A percentile compares a stretch with the other conserved stretches of the same genome.
Conservation (phyloP, 192 early-diverging fungal genomes). For the Pilaira anomala region DNA sequence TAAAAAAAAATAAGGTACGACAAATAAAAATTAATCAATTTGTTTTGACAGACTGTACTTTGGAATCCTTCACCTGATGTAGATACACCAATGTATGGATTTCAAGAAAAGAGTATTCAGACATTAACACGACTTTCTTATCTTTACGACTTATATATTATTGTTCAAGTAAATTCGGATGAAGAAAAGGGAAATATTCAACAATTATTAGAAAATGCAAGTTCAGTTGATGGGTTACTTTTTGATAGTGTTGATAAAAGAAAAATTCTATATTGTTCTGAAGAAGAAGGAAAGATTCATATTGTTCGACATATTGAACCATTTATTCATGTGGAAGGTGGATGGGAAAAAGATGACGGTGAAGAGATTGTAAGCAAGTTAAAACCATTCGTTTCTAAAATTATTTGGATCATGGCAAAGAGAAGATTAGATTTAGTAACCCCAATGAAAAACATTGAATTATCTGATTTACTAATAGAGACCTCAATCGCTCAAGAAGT, state of each 20-base stretch:
- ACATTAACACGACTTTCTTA: constrained; percentile 52
- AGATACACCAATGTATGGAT: constrained; percentile 65
- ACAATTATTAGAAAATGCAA: constrained; percentile 40
- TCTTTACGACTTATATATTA: constrained; percentile 53
- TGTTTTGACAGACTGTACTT: constrained; percentile 56
- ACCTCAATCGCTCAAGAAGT: constrained; percentile 24
- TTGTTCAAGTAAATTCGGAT: constrained; percentile 51
- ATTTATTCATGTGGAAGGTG: constrained; percentile 63
- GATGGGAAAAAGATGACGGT: constrained; percentile 40
- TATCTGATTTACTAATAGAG: constrained; percentile 24
- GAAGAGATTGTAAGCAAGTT: constrained; percentile 32
- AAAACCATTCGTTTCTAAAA: constrained; percentile 24
- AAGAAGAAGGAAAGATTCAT: constrained; percentile 62
- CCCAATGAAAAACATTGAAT: constrained; percentile 26
- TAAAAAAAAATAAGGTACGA: background rate
- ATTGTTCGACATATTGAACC: constrained; percentile 69
- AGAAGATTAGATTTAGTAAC: constrained; percentile 28
- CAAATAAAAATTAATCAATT: background rate
- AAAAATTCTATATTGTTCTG: constrained; percentile 68
- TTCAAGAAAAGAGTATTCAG: constrained; percentile 53
- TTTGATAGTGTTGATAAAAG: constrained; percentile 49
- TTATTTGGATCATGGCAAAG: constrained; percentile 36
- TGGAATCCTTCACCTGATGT: constrained; percentile 79
- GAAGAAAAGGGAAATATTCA: constrained; percentile 57
- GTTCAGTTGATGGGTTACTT: constrained; percentile 25